phyloP scores from a whole-genome alignment of 495 filamentous ascomycete genomes.

The Penicillium psychrofluorescens region DNA sequence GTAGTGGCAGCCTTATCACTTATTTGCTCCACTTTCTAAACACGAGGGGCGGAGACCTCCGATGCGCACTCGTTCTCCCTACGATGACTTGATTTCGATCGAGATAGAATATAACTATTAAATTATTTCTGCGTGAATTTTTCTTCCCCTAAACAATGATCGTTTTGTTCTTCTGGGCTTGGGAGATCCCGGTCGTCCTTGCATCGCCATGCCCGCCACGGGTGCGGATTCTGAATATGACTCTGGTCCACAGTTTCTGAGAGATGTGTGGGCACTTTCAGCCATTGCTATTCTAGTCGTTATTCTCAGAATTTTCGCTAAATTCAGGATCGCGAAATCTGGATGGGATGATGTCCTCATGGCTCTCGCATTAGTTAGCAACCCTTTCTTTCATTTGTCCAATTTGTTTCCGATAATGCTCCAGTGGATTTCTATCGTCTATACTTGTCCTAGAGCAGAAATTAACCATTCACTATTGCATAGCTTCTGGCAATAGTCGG shows the following conservation, averaged over 20 bases:
- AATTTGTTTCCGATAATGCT: not conserved
- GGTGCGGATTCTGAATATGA: constrained; percentile 1
- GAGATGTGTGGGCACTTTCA: constrained; percentile 20
- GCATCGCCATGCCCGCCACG: constrained; percentile 7
- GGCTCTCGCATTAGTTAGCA: constrained; percentile 20
- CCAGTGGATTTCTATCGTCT: not conserved
- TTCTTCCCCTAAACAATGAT: not conserved
- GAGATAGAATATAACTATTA: constrained; percentile 1
- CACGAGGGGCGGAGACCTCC: constrained; percentile 8
- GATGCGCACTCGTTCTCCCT: not conserved
- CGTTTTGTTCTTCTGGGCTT: not conserved
- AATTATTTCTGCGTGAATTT: not conserved
- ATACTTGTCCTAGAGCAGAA: not conserved
- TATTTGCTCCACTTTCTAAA: too few species aligned
- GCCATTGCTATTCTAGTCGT: constrained; percentile 12
- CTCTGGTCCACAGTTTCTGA: constrained; percentile 11
- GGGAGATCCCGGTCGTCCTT: not conserved
- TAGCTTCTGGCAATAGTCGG: constrained; percentile 17
- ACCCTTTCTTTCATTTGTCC: not conserved
- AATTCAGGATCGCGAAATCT: constrained; percentile 17
- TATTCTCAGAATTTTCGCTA: constrained; percentile 15
- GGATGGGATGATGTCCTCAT: constrained; percentile 20
- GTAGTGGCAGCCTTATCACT: too few species aligned
- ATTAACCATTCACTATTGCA: not conserved
- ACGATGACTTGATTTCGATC: constrained; percentile 2